Evolutionary conservation across 768 basidiomycete genomes (phyloP), one percentile per base, ranked within the genome.

Genomic region (Suillus decipiens): DNA sequence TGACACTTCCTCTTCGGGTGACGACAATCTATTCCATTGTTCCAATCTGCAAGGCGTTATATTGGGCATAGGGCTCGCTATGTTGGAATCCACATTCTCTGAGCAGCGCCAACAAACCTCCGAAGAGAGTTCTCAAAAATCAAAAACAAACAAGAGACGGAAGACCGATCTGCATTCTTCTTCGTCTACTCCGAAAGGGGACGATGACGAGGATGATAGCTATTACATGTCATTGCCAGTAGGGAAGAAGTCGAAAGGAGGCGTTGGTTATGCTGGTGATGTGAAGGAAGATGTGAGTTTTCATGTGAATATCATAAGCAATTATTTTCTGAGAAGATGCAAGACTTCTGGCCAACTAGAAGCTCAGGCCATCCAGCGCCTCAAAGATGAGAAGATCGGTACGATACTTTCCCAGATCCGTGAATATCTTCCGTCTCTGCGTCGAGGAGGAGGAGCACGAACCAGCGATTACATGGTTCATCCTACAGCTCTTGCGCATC

Each of bases 401-500:
- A 77, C 78, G 3, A 78, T 96, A 28, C 82, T 98, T 47, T 77
- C 78, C 3, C 81, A 83, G 61, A 88, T 97, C 59, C 87, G 93
- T n/a, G 80, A 86, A 2, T 98, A 89, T 72, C 84, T 98, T 11
- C 96, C 96, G 0, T 90, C 89, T 43, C 77, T 94, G 11, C 84
- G 89, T 67, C 86, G 95, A 55, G 76, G 79, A 22, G 89, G 86
- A 12, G 94, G 93, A 17, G 88, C 88, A 43, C 85, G 85, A 65
- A 85, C 93, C 2, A 94, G 93, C 67, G 96, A 98, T 78, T 96
- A 92, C 70, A 83, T 95, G 69, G 89, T 90, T n/a, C 92, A 95
- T 70, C 95, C 95, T 2, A 96, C 94, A 3, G 86, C 95, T 3
- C 80, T 98, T 42, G 93, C 95, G 11, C 96, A 96, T 76, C 88